Evolutionary conservation across 2,329 filamentous ascomycete genomes (phyloP), one percentile per base, ranked within the genome.

Genomic region (Metarhizium robertsii): DNA sequence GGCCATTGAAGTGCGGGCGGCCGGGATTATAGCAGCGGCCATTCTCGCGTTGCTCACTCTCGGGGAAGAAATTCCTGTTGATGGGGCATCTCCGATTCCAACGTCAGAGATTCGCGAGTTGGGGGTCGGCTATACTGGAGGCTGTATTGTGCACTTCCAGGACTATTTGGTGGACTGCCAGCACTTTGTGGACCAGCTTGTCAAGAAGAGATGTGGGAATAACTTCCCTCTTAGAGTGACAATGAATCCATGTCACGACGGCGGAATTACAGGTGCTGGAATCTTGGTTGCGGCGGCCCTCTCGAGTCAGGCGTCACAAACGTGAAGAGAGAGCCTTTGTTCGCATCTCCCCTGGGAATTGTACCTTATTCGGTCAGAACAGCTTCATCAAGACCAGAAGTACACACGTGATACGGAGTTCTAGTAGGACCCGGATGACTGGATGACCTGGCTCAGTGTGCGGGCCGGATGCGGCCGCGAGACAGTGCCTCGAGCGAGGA

Each of bases 71-170:
- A 77, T 92, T 13, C 73, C 72, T 66, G 18, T 60, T 72, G 42
- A 67, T 48, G 55, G 59, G 13, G 57, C 61, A 14, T 55, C 53
- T 6, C 30, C 42, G 11, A 46, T 56, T 4, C 57, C 58, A 38
- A 55, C 50, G 10, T 20, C 52, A n/a, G 57, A 55, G 43, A 59
- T 67, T 57, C 62, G 73, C 58, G 85, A 89, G 61, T 68, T 92
- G 34, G 84, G 89, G 1, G 86, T 92, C 25, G 88, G 88, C 1
- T 92, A 90, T 65, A 90, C 88, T 0, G 88, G 88, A 36, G 86
- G 87, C 6, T 90, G 88, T 64, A 92, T 92, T 57, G 81, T 84
- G n/a, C 83, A 88, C 63, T 90, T 90, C 63, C 87, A 88, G 50
- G 79, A 87, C 61, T 91, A 89, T 69, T 74, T 88, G 46, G 71